phyloP scores from a whole-genome alignment of 23 red algal genomes.

The Pyropia haitanensis region DNA sequence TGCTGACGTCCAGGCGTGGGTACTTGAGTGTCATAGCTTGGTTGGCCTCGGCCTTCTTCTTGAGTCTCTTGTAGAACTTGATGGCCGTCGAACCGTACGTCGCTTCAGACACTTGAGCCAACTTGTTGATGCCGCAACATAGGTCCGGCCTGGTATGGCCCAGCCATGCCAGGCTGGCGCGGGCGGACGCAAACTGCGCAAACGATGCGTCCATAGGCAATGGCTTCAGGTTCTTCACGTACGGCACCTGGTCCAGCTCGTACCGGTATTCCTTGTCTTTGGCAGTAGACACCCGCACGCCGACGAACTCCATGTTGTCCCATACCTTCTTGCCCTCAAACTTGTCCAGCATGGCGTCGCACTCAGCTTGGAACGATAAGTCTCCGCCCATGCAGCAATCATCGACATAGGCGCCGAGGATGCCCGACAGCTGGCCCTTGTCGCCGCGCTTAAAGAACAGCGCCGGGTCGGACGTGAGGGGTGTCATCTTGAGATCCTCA shows the following conservation, averaged over 20 bases:
- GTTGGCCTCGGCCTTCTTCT: neutral
- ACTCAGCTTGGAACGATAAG: neutral
- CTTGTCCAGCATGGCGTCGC: neutral
- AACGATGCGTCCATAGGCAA: constrained; percentile 3
- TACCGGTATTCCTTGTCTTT: neutral
- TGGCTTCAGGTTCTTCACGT: neutral
- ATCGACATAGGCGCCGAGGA: constrained; percentile 7
- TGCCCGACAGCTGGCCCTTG: neutral
- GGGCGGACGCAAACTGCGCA: neutral
- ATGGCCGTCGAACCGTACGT: neutral
- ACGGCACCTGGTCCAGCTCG: neutral
- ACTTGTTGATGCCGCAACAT: constrained; percentile 1
- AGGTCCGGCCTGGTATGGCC: constrained; percentile 2
- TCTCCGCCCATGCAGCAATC: neutral
- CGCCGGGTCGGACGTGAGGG: neutral
- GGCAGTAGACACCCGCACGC: neutral
- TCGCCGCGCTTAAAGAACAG: neutral
- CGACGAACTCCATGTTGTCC: constrained; percentile 6
- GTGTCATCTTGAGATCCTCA: constrained; percentile 1
- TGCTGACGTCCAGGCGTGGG: neutral
- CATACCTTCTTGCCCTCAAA: constrained; percentile 9
- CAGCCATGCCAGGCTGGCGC: constrained; percentile 11
- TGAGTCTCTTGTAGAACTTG: neutral
- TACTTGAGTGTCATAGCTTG: neutral
- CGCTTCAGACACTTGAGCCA: constrained; percentile 1